These are phyloP conservation scores for Stagonosporopsis vannaccii DNA, from an alignment of 2,329 filamentous ascomycete genomes.

Conservation along the genomic window DNA sequence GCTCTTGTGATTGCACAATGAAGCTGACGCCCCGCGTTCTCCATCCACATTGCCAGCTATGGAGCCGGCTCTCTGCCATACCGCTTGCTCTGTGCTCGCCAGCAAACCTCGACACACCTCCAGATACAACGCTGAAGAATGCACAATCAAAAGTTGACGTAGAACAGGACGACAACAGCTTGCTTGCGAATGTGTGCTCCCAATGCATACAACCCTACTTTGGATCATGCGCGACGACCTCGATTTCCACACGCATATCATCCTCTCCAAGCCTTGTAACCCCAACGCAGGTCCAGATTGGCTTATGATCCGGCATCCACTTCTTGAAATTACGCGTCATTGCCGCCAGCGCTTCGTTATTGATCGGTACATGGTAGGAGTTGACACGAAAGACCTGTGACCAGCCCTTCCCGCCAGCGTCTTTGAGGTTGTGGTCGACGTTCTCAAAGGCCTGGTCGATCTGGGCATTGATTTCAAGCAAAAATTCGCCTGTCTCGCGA, in stretches of 20 bases:
- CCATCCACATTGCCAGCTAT: background rate
- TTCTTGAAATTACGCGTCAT: conserved; percentile 34
- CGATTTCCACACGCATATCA: conserved; percentile 52
- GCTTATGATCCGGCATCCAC: conserved; percentile 34
- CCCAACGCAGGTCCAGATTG: conserved; percentile 34
- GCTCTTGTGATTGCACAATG: too few species aligned
- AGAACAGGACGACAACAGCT: background rate
- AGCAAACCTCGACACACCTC: background rate
- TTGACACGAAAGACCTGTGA: conserved; percentile 57
- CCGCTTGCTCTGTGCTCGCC: background rate
- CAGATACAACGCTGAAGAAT: background rate
- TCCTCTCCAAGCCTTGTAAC: conserved; percentile 30
- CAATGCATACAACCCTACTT: background rate
- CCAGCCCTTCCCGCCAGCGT: conserved; percentile 65
- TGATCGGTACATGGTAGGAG: conserved; percentile 30
- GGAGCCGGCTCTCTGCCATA: background rate
- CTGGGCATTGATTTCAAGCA: conserved; percentile 34
- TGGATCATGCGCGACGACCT: conserved; percentile 27
- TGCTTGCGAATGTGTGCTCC: background rate
- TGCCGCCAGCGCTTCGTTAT: conserved; percentile 26
- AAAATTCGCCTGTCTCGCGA: conserved; percentile 27
- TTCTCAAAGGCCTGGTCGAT: conserved; percentile 62
- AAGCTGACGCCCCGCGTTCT: background rate
- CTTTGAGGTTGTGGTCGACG: conserved; percentile 59
- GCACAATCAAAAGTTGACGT: background rate